Evolutionary conservation across 116 monocot species (phyloP).

Genomic region (Iris pallida): DNA sequence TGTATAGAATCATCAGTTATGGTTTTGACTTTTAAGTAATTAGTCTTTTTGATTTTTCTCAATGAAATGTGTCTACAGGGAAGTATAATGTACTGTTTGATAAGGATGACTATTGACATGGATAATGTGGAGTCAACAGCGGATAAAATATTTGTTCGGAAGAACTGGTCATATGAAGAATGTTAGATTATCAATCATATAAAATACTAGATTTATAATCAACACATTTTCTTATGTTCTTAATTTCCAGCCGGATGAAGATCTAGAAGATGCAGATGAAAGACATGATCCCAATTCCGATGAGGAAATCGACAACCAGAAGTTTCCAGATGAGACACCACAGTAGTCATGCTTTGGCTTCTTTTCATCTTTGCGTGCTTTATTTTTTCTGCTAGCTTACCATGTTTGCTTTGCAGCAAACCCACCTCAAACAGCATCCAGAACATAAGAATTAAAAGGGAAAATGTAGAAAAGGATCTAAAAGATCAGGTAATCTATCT

Average conservation of each 20-base stretch:
- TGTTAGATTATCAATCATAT: no score
- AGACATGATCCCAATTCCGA: conserved; percentile 57
- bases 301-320: conserved; percentile 45
- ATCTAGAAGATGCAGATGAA: conserved; percentile 57
- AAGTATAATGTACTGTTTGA: no score
- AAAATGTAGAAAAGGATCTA: conserved; percentile 45
- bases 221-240: neutral
- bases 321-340: conserved; percentile 32
- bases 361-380: neutral
- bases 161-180: no score
- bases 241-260: conserved; percentile 57
- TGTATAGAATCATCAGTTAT: no score
- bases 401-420: conserved; percentile 39
- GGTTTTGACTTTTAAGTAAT: no score
- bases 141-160: no score
- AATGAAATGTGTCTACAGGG: no score
- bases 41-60: no score
- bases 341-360: conserved; percentile 3
- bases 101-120: no score
- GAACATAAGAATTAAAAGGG: conserved; percentile 52
- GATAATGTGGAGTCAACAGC: no score
- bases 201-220: no score
- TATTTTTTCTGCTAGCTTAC: neutral
- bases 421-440: conserved; percentile 27
- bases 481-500: conserved; percentile 49